These are phyloP conservation scores for Saccharomycopsis capsularis DNA, from an alignment of 805 yeast genomes.

Conservation along the genomic window DNA sequence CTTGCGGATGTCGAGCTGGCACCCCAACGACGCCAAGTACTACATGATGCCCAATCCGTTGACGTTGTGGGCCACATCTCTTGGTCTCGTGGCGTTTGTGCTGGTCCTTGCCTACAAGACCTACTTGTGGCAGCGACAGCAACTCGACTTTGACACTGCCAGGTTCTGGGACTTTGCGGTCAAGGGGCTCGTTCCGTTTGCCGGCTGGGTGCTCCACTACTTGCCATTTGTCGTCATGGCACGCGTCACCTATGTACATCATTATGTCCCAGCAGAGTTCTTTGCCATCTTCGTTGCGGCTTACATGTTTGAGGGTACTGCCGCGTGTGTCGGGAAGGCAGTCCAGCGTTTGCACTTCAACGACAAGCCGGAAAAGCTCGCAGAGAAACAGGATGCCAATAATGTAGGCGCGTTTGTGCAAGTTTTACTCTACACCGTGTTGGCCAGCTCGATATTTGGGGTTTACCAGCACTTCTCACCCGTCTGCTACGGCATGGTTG, in stretches of 20 bases:
- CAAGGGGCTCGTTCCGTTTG: constrained; percentile 77
- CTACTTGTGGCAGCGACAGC: constrained; percentile 66
- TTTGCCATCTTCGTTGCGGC: constrained; percentile 80
- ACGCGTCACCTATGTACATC: constrained; percentile 95
- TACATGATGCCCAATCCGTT: constrained; percentile 63
- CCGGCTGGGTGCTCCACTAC: constrained; percentile 87
- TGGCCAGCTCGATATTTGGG: constrained; percentile 46
- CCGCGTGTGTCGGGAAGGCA: background rate
- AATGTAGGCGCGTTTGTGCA: no score
- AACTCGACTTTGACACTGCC: constrained; percentile 36
- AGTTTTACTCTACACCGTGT: constrained; percentile 34
- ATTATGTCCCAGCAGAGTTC: constrained; percentile 89
- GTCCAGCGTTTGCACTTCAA: no score
- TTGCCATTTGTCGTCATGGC: constrained; percentile 90
- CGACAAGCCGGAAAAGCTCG: no score
- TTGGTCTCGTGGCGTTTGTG: constrained; percentile 35
- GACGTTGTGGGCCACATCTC: constrained; percentile 55
- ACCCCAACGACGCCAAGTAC: constrained; percentile 45
- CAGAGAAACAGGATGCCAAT: no score
- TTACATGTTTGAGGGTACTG: constrained; percentile 40
- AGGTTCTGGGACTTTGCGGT: constrained; percentile 38
- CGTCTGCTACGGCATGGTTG: constrained; percentile 61
- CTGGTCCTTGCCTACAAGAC: constrained; percentile 27
- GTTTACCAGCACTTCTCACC: constrained; percentile 49
- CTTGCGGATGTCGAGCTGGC: constrained; percentile 74